These are phyloP conservation scores for Penicillium argentinense DNA, from an alignment of 495 filamentous ascomycete species.

Conservation along the genomic window DNA sequence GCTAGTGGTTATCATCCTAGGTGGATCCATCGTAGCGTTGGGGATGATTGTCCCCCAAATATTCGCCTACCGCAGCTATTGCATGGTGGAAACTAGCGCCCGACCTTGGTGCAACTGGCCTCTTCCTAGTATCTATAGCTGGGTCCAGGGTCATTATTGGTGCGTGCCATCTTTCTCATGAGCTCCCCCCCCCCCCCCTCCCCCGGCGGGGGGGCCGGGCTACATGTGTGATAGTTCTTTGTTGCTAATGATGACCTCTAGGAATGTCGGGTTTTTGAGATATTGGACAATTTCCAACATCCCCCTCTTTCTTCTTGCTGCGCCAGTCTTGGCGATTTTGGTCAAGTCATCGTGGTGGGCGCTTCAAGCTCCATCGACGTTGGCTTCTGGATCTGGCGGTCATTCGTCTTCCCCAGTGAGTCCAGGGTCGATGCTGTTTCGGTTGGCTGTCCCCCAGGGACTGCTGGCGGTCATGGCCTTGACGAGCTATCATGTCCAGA, in stretches of 20 bases:
- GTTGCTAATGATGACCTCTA: conserved; percentile 29
- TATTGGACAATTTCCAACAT: conserved; percentile 90
- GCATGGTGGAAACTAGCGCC: conserved; percentile 36
- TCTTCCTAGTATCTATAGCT: conserved; percentile 85
- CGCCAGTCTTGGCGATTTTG: conserved; percentile 74
- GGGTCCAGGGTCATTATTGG: conserved; percentile 90
- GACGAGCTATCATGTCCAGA: conserved; percentile 86
- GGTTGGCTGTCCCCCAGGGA: conserved; percentile 66
- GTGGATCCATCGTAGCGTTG: conserved; percentile 64
- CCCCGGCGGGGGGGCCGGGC: too few species aligned
- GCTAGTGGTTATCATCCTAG: conserved; percentile 55
- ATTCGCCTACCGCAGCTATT: conserved; percentile 73
- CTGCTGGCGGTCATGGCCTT: conserved; percentile 69
- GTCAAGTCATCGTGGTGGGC: conserved; percentile 57
- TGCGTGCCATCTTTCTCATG: conserved; percentile 42
- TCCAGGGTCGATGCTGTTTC: conserved; percentile 51
- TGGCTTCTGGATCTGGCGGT: conserved; percentile 12
- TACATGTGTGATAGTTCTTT: too few species aligned
- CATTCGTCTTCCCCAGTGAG: conserved; percentile 23
- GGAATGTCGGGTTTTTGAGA: conserved; percentile 81
- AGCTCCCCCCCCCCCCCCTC: too few species aligned
- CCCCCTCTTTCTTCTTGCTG: conserved; percentile 82
- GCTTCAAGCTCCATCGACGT: conserved; percentile 24
- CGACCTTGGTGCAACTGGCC: conserved; percentile 72
- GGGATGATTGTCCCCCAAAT: conserved; percentile 72